These are phyloP conservation scores for Candida stauntonica DNA, from an alignment of 805 yeast genomes.

Conservation along the genomic window DNA sequence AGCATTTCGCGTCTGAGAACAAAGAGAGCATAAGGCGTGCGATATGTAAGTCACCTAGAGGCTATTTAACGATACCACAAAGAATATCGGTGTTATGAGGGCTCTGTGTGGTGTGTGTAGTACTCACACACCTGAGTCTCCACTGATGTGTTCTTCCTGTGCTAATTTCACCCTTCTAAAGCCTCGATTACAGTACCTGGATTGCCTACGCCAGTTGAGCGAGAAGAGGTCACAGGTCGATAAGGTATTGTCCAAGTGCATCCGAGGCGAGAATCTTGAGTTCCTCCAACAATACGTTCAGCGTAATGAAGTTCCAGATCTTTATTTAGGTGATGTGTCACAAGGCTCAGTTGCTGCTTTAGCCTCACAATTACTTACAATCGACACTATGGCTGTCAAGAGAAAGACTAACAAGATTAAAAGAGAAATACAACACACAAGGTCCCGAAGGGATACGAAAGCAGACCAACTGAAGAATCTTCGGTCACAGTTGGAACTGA, in stretches of 20 bases:
- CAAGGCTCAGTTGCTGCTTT: slow-evolving; percentile 20
- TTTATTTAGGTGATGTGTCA: background rate
- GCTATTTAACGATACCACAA: too few relatives aligned
- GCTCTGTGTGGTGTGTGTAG: slow-evolving; percentile 9
- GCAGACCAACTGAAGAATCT: slow-evolving; percentile 1
- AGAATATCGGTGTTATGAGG: slow-evolving; percentile 1
- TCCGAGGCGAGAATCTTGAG: slow-evolving; percentile 13
- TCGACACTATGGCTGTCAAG: slow-evolving; percentile 20
- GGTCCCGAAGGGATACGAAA: background rate
- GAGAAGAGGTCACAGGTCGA: slow-evolving; percentile 9
- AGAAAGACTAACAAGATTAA: slow-evolving; percentile 14
- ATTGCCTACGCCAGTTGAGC: slow-evolving; percentile 6
- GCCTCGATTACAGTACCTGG: slow-evolving; percentile 17
- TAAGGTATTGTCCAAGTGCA: slow-evolving; percentile 13
- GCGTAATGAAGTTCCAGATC: background rate
- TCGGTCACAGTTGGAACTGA: background rate
- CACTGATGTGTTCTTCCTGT: slow-evolving; percentile 17
- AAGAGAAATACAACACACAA: slow-evolving; percentile 6
- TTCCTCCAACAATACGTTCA: slow-evolving; percentile 13
- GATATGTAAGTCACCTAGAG: too few relatives aligned
- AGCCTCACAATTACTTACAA: slow-evolving; percentile 21
- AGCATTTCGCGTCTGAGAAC: too few relatives aligned
- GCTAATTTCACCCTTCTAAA: slow-evolving; percentile 11
- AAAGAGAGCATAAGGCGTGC: too few relatives aligned
- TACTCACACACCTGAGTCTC: slow-evolving; percentile 1